A percentile compares a stretch with the other conserved stretches of the same genome.
phyloP scores from a whole-genome alignment of 2,329 filamentous ascomycete species.

The Alternaria gaisen region DNA sequence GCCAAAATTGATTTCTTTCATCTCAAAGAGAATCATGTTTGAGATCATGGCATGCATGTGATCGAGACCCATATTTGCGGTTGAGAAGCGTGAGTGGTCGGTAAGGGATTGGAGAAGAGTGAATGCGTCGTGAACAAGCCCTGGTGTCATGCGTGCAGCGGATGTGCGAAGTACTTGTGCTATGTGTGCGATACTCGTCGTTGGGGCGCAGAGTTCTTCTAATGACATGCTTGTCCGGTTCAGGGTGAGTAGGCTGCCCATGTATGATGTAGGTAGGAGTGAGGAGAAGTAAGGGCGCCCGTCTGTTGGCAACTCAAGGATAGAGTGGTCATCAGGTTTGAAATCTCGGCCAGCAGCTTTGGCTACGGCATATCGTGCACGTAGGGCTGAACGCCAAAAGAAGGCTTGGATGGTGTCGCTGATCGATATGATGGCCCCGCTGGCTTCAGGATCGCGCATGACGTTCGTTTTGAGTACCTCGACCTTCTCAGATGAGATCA shows the following conservation, averaged over 20 bases:
- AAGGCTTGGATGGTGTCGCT: conserved; percentile 55
- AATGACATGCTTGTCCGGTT: conserved; percentile 37
- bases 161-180: conserved; percentile 33
- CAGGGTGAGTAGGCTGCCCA: conserved; percentile 41
- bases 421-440: conserved; percentile 39
- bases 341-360: conserved; percentile 25
- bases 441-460: conserved; percentile 27
- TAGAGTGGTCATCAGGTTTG: conserved; percentile 19
- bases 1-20: conserved; percentile 29
- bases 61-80: conserved; percentile 35
- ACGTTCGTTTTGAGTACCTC: conserved; percentile 44
- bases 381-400: conserved; percentile 51
- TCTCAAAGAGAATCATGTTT: conserved; percentile 35
- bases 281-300: conserved; percentile 40
- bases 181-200: conserved; percentile 30
- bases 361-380: conserved; percentile 48
- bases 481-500: conserved; percentile 43
- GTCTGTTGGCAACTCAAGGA: conserved; percentile 48
- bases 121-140: conserved; percentile 39
- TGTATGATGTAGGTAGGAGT: conserved; percentile 35
- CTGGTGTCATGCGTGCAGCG: conserved; percentile 32
- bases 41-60: conserved; percentile 39
- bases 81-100: conserved; percentile 26
- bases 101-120: conserved; percentile 32
- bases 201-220: conserved; percentile 29